Evolutionary conservation across 163 green algal genomes (phyloP).

Genomic region (Coccomyxa subellipsoidea): DNA sequence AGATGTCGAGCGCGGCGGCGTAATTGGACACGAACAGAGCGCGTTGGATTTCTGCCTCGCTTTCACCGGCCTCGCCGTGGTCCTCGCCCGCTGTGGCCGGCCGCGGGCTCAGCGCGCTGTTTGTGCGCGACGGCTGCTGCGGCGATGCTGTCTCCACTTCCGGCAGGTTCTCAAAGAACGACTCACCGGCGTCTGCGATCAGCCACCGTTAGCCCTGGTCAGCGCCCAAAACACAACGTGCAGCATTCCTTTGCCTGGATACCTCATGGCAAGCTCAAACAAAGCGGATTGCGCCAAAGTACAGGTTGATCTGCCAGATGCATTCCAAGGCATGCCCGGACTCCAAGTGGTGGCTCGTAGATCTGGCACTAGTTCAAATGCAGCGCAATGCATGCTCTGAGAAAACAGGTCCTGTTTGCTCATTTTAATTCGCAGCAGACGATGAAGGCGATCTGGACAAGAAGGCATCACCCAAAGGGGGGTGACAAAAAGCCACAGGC

Average conservation of each 20-base stretch:
- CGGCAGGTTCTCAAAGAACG: constrained; percentile 46
- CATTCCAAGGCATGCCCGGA: background rate
- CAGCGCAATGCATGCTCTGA: too few species aligned
- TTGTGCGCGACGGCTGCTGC: background rate
- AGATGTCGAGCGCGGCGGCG: constrained; percentile 77
- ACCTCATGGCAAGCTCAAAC: too few species aligned
- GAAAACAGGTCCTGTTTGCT: too few species aligned
- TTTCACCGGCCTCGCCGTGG: constrained; percentile 36
- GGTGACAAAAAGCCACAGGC: background rate
- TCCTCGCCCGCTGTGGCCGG: constrained; percentile 11
- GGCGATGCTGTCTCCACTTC: background rate
- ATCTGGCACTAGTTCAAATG: background rate
- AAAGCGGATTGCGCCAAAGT: background rate
- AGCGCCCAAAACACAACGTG: too few species aligned
- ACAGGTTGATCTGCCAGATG: background rate
- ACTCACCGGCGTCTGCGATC: constrained; percentile 15
- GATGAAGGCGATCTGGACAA: too few species aligned
- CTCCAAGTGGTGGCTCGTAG: background rate
- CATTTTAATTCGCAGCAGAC: background rate
- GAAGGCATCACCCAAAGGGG: too few species aligned
- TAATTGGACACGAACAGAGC: constrained; percentile 88
- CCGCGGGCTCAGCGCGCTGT: constrained; percentile 2
- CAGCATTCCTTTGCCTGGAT: too few species aligned
- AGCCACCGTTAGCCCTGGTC: background rate
- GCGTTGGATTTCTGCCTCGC: constrained; percentile 66